Evolutionary conservation across 2,329 filamentous ascomycete species (phyloP), one percentile per base, ranked within the genome.

Genomic region (Penicillium sp.): DNA sequence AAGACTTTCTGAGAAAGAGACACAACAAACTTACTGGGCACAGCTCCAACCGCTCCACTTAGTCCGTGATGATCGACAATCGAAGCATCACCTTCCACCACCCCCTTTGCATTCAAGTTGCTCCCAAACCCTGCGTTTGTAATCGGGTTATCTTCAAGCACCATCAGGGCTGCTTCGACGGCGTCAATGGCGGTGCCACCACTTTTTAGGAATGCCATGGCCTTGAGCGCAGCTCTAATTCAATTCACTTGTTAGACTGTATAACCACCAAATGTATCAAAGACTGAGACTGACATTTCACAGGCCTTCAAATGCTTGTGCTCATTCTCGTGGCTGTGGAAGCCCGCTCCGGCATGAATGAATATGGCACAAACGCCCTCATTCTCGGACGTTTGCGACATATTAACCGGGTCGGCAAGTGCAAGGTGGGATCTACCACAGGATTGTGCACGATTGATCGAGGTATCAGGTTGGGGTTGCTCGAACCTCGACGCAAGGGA

Each of bases 121-220:
- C 94, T 99, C 47, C 96, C 94, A 72, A 90, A 97, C 0, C 94
- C 94, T 38, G 93, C 90, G 73, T 99, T 99, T 36, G 96, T 99
- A 64, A 99, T 96, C 68, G 97, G 92, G 57, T 89, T 88, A 72
- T 99, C 91, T 76, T 99, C 94, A 19, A 99, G 85, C 21, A 91
- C 82, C 65, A 89, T 90, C 68, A 99, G 86, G 31, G 94, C 91
- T 50, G 89, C 88, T 75, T 97, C 94, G 23, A 97, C 89, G 17
- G 93, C 94, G 70, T 97, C 91, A 4, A 93, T 82, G 5, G 94
- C 91, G 42, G 87, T 86, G 10, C 88, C 89, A 25, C 94, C 94
- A 61, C 83, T 85, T 68, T 85, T 89, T 59, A 99, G 79, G 60
- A 96, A 83, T 50, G 82, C 83, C 90, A 97, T 97, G 35, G 86